Conservation (phyloP, 2,329 filamentous ascomycete species). For the Colletotrichum limetticola region DNA sequence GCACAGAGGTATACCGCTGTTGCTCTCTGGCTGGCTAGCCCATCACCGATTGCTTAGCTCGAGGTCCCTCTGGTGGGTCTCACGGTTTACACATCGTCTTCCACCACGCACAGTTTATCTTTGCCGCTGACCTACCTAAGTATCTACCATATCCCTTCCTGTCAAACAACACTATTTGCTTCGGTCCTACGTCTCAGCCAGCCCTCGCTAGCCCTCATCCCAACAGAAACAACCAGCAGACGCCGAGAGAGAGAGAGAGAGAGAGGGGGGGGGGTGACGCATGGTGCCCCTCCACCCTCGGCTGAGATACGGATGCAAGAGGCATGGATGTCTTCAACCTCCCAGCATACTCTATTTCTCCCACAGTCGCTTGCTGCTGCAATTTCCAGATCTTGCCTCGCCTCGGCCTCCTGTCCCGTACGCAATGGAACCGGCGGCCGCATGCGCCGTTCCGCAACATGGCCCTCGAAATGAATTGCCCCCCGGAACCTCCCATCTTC, state of each 20-base stretch:
- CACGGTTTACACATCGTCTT: background rate
- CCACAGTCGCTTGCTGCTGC: background rate
- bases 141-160: no score
- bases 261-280: no score
- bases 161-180: background rate
- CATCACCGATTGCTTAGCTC: no score
- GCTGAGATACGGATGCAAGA: background rate
- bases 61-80: background rate
- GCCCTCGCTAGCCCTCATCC: background rate
- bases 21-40: no score
- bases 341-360: background rate
- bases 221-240: no score
- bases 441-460: constrained; percentile 28
- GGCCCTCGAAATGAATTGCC: constrained; percentile 4
- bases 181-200: background rate
- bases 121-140: background rate
- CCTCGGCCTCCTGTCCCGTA: constrained; percentile 17
- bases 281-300: background rate
- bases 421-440: constrained; percentile 24
- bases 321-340: background rate
- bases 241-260: no score
- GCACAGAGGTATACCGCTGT: background rate
- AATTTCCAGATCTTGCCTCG: constrained; percentile 16
- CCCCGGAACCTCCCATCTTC: constrained; percentile 14
- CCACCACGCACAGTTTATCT: background rate